A percentile compares a stretch with the other conserved stretches of the same genome.
Conservation (phyloP, 257 asterid genomes). For the Fraxinus cuspidata region DNA sequence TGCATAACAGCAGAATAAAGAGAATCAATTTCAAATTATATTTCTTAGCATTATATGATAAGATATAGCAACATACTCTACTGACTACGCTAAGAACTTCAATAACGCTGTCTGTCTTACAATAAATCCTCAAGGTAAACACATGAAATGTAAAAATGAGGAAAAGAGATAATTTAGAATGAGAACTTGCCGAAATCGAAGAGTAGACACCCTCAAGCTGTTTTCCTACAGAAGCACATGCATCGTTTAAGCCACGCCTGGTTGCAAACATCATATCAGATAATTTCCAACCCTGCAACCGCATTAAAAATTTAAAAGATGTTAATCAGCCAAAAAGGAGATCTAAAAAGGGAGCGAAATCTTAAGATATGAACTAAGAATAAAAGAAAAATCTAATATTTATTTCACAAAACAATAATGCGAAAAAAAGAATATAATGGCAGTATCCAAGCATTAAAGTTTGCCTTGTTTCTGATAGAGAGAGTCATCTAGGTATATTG, state of each 20-base stretch:
- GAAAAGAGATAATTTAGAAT: conserved; percentile 21
- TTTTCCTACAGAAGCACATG: conserved; percentile 71
- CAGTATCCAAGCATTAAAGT: neutral
- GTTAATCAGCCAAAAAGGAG: conserved; percentile 14
- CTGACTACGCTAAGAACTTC: neutral
- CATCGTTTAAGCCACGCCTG: conserved; percentile 83
- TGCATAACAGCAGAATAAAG: conserved; percentile 1
- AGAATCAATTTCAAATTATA: neutral
- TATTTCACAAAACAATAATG: conserved; percentile 1
- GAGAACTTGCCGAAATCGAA: conserved; percentile 60
- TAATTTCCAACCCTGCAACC: conserved; percentile 84
- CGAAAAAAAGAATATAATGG: neutral
- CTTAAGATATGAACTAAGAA: neutral
- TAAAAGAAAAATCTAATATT: neutral
- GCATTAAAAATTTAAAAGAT: conserved; percentile 16
- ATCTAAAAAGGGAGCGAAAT: neutral
- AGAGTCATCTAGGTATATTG: neutral
- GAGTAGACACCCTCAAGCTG: conserved; percentile 79
- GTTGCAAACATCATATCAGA: conserved; percentile 95
- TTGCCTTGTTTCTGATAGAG: neutral
- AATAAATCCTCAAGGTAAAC: conserved; percentile 10
- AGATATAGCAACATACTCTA: neutral
- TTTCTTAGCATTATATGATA: neutral
- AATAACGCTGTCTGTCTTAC: neutral
- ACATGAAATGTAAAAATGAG: conserved; percentile 8